These are phyloP conservation scores for Luvunga scandens DNA, from an alignment of 345 rosid genomes.

Conservation along the genomic window DNA sequence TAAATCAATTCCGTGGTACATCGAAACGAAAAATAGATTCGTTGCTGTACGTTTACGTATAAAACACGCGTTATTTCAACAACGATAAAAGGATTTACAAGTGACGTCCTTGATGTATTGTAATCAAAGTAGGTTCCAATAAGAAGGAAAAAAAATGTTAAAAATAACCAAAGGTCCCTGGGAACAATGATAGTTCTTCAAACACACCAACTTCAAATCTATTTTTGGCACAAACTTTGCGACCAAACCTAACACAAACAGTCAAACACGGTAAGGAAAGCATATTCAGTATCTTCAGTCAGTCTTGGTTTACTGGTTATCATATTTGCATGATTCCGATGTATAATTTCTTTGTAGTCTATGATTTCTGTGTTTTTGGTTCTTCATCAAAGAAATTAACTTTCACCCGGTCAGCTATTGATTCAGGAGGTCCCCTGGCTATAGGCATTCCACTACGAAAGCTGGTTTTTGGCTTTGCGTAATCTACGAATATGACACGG, in stretches of 20 bases:
- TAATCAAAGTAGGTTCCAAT: neutral
- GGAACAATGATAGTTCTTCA: neutral
- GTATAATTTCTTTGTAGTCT: neutral
- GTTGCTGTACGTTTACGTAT: neutral
- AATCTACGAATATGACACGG: slow-evolving; percentile 65
- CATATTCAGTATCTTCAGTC: neutral
- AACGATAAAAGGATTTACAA: neutral
- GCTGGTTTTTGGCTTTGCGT: slow-evolving; percentile 55
- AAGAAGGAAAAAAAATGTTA: neutral
- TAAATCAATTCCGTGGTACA: neutral
- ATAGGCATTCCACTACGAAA: slow-evolving; percentile 46
- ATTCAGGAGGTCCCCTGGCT: slow-evolving; percentile 83
- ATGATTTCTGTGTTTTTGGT: neutral
- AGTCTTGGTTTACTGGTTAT: neutral
- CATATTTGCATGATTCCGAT: neutral
- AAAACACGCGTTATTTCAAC: neutral
- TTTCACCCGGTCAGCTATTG: slow-evolving; percentile 4
- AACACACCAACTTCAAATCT: neutral
- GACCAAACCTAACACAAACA: neutral
- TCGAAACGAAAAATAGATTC: too few relatives aligned
- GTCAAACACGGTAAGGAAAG: neutral
- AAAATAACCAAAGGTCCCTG: neutral
- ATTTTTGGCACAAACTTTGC: neutral
- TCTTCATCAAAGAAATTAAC: slow-evolving; percentile 1
- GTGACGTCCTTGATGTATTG: neutral